phyloP scores from a whole-genome alignment of 2,329 filamentous ascomycete species.

The Ceratocystis papillata region DNA sequence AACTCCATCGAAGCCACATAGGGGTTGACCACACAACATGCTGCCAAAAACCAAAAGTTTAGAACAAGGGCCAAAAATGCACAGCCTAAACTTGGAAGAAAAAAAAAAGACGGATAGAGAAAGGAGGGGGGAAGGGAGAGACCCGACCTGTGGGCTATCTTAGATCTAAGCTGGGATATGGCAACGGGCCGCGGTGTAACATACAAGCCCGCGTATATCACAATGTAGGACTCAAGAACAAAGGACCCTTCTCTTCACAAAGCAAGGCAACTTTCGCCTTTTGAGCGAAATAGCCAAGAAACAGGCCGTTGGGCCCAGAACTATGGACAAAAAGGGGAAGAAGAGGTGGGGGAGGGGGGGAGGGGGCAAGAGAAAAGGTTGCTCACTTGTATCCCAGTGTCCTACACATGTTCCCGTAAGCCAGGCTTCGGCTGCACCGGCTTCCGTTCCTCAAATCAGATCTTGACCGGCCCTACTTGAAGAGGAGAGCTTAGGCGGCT shows the following conservation, averaged over 20 bases:
- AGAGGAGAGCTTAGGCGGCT: slow-evolving; percentile 4
- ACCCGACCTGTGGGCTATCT: background rate
- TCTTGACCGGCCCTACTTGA: background rate
- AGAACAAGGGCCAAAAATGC: background rate
- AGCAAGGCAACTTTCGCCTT: background rate
- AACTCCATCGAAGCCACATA: background rate
- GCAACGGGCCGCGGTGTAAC: slow-evolving; percentile 6
- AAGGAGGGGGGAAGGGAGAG: background rate
- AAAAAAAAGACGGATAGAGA: background rate
- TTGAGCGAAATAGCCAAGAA: slow-evolving; percentile 6
- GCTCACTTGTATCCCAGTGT: background rate
- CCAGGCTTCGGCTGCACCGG: background rate
- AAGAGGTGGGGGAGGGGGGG: background rate
- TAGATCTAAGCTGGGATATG: background rate
- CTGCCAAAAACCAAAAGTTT: background rate
- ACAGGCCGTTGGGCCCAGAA: background rate
- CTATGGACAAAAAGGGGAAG: background rate
- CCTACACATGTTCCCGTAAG: slow-evolving; percentile 2
- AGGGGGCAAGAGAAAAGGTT: background rate
- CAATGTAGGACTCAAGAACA: background rate
- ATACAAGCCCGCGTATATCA: background rate
- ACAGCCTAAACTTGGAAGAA: background rate
- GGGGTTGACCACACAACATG: background rate
- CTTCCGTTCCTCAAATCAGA: slow-evolving; percentile 12
- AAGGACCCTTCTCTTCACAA: background rate